Base-by-base conservation (phyloP, 257 asterid genomes). In the Anisodus acutangulus region DNA sequence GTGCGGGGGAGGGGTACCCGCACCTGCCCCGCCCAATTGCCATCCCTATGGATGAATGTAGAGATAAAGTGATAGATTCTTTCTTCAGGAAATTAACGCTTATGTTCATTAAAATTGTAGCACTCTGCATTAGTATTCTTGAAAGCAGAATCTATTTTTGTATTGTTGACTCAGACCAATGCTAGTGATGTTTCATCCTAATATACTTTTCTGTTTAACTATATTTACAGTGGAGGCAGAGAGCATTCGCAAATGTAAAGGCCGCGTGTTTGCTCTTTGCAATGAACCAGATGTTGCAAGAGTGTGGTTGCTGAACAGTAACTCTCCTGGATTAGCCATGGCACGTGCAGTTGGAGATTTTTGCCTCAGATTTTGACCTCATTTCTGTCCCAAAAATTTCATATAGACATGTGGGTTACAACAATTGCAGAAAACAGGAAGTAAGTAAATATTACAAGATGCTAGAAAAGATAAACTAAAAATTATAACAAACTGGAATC, bases 321-420 rank as follows among this genome's bases (percentile, higher is more conserved):
- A 83, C 17, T 41, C 82, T 5, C 86, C 86, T 47, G 86, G 86
- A 43, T 82, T 83, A 5, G 86, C 86, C 13, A 83, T 83, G 86
- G 80, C 86, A 22, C 35, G 86, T 37, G 82, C 86, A 11, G 72
- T 83, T 64, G 82, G 82, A 71, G 86, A 83, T 78, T 83, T 55
- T 49, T 83, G 82, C 71, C 39, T 83, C 15, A 71, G 86, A 83
- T 78, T 83, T 37, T 58, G 82, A 78, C 37, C 71, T 83, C 8
- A 69, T 72, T 54, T 45, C 86, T n/a, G 82, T 22, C 7, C 86
- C 86, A 15, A 82, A 83, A 41, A 68, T 83, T 31, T 71, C 82
- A 11, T 78, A 72, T 6, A 22, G 26, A 22, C n/a, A n/a, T n/a
- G n/a, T n/a, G n/a, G n/a, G n/a, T n/a, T n/a, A n/a, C n/a, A n/a